Evolutionary conservation across 495 filamentous ascomycete genomes (phyloP).

Genomic region (Hyaloscypha finlandica): DNA sequence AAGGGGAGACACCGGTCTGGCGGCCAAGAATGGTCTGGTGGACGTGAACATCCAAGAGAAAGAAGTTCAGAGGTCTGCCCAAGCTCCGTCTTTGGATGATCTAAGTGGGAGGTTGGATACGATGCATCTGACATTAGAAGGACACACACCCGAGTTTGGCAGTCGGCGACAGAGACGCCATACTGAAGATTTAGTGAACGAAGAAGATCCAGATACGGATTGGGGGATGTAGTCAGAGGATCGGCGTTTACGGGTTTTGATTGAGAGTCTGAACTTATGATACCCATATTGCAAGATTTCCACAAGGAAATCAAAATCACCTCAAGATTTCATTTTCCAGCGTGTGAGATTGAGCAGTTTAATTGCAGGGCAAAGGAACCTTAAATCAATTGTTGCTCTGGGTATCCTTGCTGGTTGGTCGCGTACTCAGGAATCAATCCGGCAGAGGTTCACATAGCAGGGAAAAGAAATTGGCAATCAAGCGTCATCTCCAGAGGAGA

Average conservation of each 20-base stretch:
- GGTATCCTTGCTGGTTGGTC: too few species aligned
- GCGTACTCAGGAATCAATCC: neutral
- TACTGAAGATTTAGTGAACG: constrained; percentile 7
- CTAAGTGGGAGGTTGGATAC: constrained; percentile 30
- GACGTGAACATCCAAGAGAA: constrained; percentile 54
- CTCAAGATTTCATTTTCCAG: neutral
- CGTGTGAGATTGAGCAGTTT: too few species aligned
- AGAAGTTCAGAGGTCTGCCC: constrained; percentile 30
- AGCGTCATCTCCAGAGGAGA: constrained; percentile 76
- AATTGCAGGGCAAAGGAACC: too few species aligned
- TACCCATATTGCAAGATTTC: constrained; percentile 13
- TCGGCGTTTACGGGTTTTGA: constrained; percentile 17
- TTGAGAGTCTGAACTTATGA: neutral
- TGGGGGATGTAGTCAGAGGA: constrained; percentile 22
- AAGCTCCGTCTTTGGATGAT: constrained; percentile 40
- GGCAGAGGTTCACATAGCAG: constrained; percentile 24
- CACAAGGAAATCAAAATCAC: neutral
- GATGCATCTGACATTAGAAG: constrained; percentile 48
- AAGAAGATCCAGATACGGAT: constrained; percentile 22
- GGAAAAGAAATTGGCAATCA: constrained; percentile 73
- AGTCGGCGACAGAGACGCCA: constrained; percentile 21
- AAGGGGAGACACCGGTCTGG: constrained; percentile 46
- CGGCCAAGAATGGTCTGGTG: constrained; percentile 25
- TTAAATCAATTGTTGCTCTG: too few species aligned
- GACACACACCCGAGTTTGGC: constrained; percentile 40